Base-by-base conservation (phyloP, 2,329 filamentous ascomycete species). In the Periconia macrospinosa region DNA sequence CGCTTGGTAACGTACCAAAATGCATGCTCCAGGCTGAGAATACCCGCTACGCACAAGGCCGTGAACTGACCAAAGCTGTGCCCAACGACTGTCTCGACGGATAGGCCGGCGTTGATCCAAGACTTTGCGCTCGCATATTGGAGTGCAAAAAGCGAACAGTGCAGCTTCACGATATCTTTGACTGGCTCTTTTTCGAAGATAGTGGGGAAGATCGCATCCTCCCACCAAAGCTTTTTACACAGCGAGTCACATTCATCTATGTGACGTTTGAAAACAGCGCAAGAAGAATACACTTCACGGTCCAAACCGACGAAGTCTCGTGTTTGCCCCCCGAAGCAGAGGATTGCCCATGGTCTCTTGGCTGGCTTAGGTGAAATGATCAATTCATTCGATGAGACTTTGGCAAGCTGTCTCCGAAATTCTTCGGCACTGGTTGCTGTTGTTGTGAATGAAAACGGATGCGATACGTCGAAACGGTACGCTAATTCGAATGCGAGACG, bases 61-160 rank as follows among this genome's bases (percentile, higher is more conserved):
- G 73, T 72, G 47, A 75, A 77, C 49, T 77, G 73, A 14, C 75
- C 76, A 2, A 78, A 60, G 45, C 68, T 67, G 48, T 69, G 66
- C 8, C 68, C 67, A 8, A 66, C 50, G 1, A 67, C 58, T 1
- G 47, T 40, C 17, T 6, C 33, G 33, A 37, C 33, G 5, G 33
- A 14, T 37, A 37, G 11, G 5, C 33, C 33, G 5, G 33, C 27
- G 76, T 76, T 10, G 3, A 37, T 3, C 33, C 33, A 37, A 6
- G 33, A 13, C 15, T n/a, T 37, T 3, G 33, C 33, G 15, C 33
- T 14, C 11, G 33, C 11, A n/a, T 37, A 37, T 37, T 37, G 33
- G 5, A 37, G 11, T 37, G 33, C 33, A 37, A 37, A 37, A 3
- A 37, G 11, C 5, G 11, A 37, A n/a, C 33, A 37, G 33, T 37